Evolutionary conservation across 2,329 filamentous ascomycete genomes (phyloP), one percentile per base, ranked within the genome.

Genomic region (Colletotrichum falcatum): DNA sequence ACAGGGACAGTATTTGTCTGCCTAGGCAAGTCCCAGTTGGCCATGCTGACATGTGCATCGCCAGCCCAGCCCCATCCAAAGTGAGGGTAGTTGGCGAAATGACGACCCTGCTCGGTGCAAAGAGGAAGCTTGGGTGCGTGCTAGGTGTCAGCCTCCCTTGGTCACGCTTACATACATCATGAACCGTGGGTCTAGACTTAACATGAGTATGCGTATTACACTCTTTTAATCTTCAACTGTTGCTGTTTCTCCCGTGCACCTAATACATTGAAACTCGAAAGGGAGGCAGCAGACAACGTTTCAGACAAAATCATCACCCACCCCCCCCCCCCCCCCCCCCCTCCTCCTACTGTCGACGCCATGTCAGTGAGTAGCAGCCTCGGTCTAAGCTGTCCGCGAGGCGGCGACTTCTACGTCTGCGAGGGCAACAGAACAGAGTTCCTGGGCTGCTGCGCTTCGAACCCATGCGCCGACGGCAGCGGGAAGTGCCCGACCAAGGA

Each of bases 391-490:
- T 84, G 82, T 51, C 78, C 78, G 0, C 65, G 61, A 1, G 76
- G 75, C 4, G 78, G 79, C 30, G 44, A 65, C 7, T 83, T 83
- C 44, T 83, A 83, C 75, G 74, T 82, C 66, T 83, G 82, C 72
- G 53, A 70, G 5, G 74, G 75, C 1, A 77, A 77, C 39, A 71
- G 69, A 4, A 72, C 73, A 3, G 78, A 78, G 37, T 84, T 83
- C 73, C 65, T 84, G 49, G 83, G 83, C 16, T 84, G 83, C 72
- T 84, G 83, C 74, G 74, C 75, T 44, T 74, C 74, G 42, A 73
- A 84, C 61, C 81, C 82, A 2, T 81, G 79, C 74, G 68, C 74
- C 28, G 68, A 73, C 39, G 73, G 72, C 39, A 73, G 75, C 26
- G 81, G 81, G 44, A 49, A 67, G 44, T 83, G 82, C 63, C 80